Evolutionary conservation across 179 eudicot genomes (phyloP), one percentile per base, ranked within the genome.

Genomic region (Drosera spatulata): DNA sequence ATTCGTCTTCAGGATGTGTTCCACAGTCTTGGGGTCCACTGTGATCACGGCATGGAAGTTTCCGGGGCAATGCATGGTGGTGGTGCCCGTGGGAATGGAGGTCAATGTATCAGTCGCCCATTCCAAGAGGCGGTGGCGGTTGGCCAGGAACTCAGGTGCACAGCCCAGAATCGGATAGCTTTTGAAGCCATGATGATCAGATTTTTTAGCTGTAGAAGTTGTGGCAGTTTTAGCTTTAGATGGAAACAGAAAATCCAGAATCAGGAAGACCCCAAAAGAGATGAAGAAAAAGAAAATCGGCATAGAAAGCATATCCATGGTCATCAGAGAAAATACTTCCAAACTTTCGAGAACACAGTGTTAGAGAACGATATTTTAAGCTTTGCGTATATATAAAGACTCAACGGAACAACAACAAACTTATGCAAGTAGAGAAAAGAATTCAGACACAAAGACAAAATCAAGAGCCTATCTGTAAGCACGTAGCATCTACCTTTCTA

Each of bases 81-180:
- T 69, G 37, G 94, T 81, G 70, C 79, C 73, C 61, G 82, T 65
- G 12, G 97, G 91, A 55, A 61, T 41, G 13, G 66, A 6, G 3
- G 81, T 39, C 46, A 91, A 82, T 57, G 73, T 60, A 0, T 45
- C 73, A 43, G 97, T 83, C 37, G 68, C 56, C 97, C 97, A 91
- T 10, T 91, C 86, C 2, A 81, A 85, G 66, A 91, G 79, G 33
- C 85, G 82, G 65, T 77, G 79, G 50, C 93, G 86, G 74, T 91
- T 85, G 4, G 39, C 43, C 58, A 85, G 12, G 67, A 87, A 85
- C 1, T 69, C 80, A 0, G 94, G 97, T 4, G 83, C 63, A 45
- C 81, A 53, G 12, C 97, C 97, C 7, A 88, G 40, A 0, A 91
- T 38, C 3, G 95, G 96, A 75, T 83, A 78, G 62, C 13, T 39